phyloP scores from a whole-genome alignment of 306 rosid genomes.

The Prunus padus region DNA sequence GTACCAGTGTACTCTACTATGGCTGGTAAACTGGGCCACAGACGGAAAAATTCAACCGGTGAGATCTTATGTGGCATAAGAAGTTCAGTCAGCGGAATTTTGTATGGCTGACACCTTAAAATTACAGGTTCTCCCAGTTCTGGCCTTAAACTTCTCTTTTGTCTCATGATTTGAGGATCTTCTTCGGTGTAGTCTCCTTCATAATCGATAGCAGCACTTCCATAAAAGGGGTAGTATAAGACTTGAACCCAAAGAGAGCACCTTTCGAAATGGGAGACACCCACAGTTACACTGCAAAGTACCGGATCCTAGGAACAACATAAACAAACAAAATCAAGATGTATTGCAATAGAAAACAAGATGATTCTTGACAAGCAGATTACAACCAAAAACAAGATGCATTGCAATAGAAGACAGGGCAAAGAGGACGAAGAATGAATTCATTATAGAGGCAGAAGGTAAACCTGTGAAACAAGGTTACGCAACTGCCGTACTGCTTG shows the following conservation, averaged over 20 bases:
- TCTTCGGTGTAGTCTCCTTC: conserved; percentile 96
- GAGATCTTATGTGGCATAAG: conserved; percentile 90
- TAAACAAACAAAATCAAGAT: conserved; percentile 26
- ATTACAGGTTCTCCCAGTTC: conserved; percentile 97
- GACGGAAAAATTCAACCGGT: conserved; percentile 93
- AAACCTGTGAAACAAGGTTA: conserved; percentile 95
- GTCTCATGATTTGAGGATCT: conserved; percentile 88
- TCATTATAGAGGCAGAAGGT: conserved; percentile 2
- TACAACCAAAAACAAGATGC: conserved; percentile 12
- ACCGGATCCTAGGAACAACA: conserved; percentile 81
- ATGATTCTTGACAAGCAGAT: background rate
- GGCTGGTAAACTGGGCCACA: conserved; percentile 99
- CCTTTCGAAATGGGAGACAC: conserved; percentile 95
- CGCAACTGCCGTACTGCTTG: conserved; percentile 98
- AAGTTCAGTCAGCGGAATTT: conserved; percentile 87
- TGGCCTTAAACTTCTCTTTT: conserved; percentile 93
- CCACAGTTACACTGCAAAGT: conserved; percentile 88
- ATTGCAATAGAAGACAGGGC: conserved; percentile 16
- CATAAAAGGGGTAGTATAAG: conserved; percentile 92
- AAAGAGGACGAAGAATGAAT: background rate
- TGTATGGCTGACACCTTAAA: conserved; percentile 95
- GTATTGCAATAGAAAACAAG: background rate
- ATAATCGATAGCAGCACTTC: conserved; percentile 83
- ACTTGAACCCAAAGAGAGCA: conserved; percentile 98
- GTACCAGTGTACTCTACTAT: conserved; percentile 87